Conservation (phyloP, 352 stramenopile species). For the Pythium brachiatum region DNA sequence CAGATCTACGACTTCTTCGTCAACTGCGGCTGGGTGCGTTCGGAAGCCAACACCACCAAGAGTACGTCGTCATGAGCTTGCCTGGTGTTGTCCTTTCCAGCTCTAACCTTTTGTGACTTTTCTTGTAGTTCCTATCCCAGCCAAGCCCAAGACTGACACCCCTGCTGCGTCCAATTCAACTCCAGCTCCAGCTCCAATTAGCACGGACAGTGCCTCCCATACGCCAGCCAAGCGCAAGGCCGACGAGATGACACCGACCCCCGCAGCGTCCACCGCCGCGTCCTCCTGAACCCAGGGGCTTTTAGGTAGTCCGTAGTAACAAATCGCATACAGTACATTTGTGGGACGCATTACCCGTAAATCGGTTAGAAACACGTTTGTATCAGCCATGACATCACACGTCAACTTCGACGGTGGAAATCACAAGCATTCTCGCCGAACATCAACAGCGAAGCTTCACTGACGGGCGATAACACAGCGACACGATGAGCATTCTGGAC, state of each 20-base stretch:
- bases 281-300: slow-evolving; percentile 4
- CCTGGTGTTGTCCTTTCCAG: background rate
- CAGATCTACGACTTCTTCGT: slow-evolving; percentile 91
- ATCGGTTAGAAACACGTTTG: background rate
- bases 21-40: slow-evolving; percentile 84
- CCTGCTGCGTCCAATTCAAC: background rate
- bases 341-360: background rate
- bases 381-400: background rate
- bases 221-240: slow-evolving; percentile 57
- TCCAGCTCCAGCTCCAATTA: background rate
- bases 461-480: background rate
- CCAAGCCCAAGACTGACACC: slow-evolving; percentile 13
- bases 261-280: background rate
- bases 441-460: background rate
- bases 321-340: slow-evolving; percentile 13
- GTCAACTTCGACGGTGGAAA: background rate
- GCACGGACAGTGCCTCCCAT: background rate
- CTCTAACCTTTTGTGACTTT: background rate
- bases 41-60: slow-evolving; percentile 48
- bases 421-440: background rate
- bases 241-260: slow-evolving; percentile 36
- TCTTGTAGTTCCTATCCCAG: slow-evolving; percentile 15
- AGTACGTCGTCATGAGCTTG: slow-evolving; percentile 28
- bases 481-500: slow-evolving; percentile 70
- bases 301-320: slow-evolving; percentile 10